These are phyloP conservation scores for Bathelium albidoporum DNA, from an alignment of 495 filamentous ascomycete species.

Conservation along the genomic window DNA sequence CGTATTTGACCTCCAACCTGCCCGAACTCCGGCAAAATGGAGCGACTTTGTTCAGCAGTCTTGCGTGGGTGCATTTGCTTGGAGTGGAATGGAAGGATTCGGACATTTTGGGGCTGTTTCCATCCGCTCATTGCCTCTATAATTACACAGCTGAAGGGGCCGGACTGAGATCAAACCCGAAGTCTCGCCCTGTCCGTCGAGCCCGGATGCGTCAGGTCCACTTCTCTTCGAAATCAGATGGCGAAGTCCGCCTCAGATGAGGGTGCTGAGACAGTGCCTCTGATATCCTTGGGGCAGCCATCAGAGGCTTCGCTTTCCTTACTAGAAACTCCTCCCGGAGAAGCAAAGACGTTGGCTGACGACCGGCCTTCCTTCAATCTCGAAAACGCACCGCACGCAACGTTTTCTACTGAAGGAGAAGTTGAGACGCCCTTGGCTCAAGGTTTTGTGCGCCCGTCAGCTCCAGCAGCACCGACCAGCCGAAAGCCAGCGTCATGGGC, in stretches of 20 bases:
- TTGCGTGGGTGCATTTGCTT: too few species aligned
- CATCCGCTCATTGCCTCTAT: neutral
- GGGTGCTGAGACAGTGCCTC: neutral
- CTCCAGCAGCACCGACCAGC: neutral
- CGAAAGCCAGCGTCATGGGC: constrained; percentile 25
- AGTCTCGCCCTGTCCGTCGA: neutral
- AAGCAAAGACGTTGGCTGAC: neutral
- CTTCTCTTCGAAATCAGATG: neutral
- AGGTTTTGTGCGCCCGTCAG: neutral
- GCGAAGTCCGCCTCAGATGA: neutral
- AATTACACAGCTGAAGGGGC: too few species aligned
- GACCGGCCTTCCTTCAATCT: neutral
- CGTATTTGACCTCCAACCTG: neutral
- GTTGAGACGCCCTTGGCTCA: neutral
- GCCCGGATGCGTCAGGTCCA: neutral
- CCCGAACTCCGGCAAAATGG: neutral
- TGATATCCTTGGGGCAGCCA: neutral
- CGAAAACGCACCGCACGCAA: neutral
- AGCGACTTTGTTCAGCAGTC: neutral
- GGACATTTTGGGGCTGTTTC: neutral
- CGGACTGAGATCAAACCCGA: neutral
- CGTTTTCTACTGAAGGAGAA: neutral
- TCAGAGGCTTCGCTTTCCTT: neutral
- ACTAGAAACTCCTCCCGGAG: neutral
- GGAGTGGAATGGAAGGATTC: neutral